These are phyloP conservation scores for Triticum dicoccoides DNA, from an alignment of 176 grass and related monocot species.

Conservation along the genomic window DNA sequence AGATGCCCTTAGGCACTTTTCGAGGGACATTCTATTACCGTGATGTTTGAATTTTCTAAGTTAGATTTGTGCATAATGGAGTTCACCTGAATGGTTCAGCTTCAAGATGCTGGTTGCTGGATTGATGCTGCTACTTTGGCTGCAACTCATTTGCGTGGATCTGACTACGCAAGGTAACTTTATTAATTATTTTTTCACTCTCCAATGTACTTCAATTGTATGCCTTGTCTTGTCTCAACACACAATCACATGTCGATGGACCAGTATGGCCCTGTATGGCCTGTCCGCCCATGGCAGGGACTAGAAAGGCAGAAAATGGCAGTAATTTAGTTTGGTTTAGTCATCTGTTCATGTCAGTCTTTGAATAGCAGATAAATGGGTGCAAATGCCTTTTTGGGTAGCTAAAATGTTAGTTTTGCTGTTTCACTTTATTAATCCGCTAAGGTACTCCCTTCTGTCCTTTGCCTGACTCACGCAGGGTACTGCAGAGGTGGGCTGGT, in stretches of 20 bases:
- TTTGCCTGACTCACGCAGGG: conserved; percentile 45
- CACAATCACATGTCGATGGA: background rate
- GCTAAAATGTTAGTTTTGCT: background rate
- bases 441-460: background rate
- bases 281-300: background rate
- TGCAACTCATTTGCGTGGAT: conserved; percentile 91
- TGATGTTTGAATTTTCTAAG: background rate
- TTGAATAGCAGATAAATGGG: background rate
- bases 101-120: conserved; percentile 99
- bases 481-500: conserved; percentile 88
- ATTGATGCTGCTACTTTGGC: conserved; percentile 94
- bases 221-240: background rate
- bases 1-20: background rate
- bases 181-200: background rate
- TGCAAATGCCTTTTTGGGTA: background rate
- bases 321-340: conserved; percentile 19
- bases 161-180: conserved; percentile 89
- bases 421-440: background rate
- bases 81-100: conserved; percentile 50
- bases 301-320: background rate
- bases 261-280: background rate
- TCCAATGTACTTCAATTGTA: conserved; percentile 13
- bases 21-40: background rate
- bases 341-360: background rate
- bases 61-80: conserved; percentile 14